Evolutionary conservation across 805 yeast genomes (phyloP), one percentile per base, ranked within the genome.

Genomic region (Candida easanensis): DNA sequence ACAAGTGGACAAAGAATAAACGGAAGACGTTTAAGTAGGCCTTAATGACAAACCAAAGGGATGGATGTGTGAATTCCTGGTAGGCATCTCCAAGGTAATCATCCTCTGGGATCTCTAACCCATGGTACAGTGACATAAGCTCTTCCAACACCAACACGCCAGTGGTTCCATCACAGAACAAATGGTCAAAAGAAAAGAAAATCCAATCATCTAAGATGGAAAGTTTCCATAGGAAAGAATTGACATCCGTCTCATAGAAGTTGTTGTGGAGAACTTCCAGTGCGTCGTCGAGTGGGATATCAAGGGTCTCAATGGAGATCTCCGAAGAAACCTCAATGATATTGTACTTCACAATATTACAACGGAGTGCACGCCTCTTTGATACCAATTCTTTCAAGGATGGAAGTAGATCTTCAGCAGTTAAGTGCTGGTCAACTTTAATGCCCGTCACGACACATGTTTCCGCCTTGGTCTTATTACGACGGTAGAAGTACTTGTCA

Each of bases 91-190:
- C 25, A 14, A 18, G 6, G 7, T 10, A 8, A 25, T 44, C 41
- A 4, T 15, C 11, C 26, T 48, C 51, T 2, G 36, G 39, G 9
- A 44, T 31, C 4, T 22, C 17, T 2, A 17, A 33, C 4, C 48
- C 46, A 6, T 33, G 37, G 9, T 22, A 5, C 7, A 48, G 28
- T 10, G 17, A 13, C 3, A 44, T 7, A 7, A 48, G 33, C 14
- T 48, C 51, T 31, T 48, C 46, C n/a, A 48, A 18, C 8, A 44
- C 41, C 41, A 48, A 9, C 11, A 33, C 41, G n/a, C 39, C 36
- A 18, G 38, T 33, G 5, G 44, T 41, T 0, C 51, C 51, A 37
- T 48, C 51, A 13, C 20, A 25, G 15, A 48, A 42, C 19, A 42
- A 18, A 31, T 48, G 51, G 18, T 48, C 45, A 22, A 22, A 36